Evolutionary conservation across 2,329 filamentous ascomycete species (phyloP), one percentile per base, ranked within the genome.

Genomic region (Aspergillus fumigatus): DNA sequence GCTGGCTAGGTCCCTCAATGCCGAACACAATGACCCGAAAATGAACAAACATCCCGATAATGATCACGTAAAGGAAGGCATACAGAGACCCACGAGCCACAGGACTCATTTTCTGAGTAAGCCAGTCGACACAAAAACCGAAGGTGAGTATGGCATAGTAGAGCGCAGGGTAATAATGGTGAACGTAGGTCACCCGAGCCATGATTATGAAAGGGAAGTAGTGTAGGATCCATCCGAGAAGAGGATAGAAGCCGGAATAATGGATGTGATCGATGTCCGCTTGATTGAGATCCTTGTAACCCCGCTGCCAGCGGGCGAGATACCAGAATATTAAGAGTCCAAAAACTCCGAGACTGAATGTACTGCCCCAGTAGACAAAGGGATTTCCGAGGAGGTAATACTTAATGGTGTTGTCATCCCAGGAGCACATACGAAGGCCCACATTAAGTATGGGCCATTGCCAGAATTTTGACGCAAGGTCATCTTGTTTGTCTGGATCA

Each of bases 331-430:
- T 80, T 50, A 96, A 77, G 14, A 89, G 75, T 25, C 80, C 87
- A 65, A 96, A 87, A 54, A 89, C 70, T 54, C 82, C 88, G 6
- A 99, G 83, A 52, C 88, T 87, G 38, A 85, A 85, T 5, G 93
- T 97, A 52, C 89, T 92, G 61, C 87, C 90, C 94, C 92, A 97
- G 82, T 99, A 99, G 56, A 97, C 88, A 53, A 95, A 79, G 5
- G 95, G 94, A 77, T 99, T 99, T 60, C 94, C 94, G 49, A 99
- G 89, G 26, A 99, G 86, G 83, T 96, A 99, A 80, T 99, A 99
- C 76, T 99, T 99, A 79, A 96, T 86, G 63, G 91, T 92, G 67
- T 87, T 85, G 70, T 99, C 92, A 67, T 95, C 92, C 95, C 94
- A 99, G 65, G 92, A 89, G 77, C 94, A 99, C 94, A 99, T 99